A percentile compares a stretch with the other conserved stretches of the same genome.
These are phyloP conservation scores for Arthrocladium fulminans DNA, from an alignment of 2,329 filamentous ascomycete genomes.

Conservation along the genomic window DNA sequence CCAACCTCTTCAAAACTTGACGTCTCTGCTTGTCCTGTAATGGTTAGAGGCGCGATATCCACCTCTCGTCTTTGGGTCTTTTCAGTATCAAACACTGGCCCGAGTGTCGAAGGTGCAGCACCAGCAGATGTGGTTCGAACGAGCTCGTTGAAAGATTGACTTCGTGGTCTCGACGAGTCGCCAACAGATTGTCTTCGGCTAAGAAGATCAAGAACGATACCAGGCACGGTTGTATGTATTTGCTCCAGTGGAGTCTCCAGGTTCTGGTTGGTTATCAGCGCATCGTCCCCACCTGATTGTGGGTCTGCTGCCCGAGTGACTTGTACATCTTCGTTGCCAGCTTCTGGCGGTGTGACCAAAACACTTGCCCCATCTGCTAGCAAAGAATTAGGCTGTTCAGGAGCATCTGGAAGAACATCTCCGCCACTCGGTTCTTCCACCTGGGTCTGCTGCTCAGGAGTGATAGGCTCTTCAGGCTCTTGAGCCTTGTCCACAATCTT, in stretches of 20 bases:
- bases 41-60: not conserved
- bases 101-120: not conserved
- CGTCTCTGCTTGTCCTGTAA: not conserved
- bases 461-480: not conserved
- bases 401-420: no score
- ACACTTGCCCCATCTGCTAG: not conserved
- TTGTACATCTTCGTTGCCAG: not conserved
- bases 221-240: not conserved
- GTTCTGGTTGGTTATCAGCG: not conserved
- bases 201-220: conserved; percentile 4
- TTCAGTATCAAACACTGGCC: not conserved
- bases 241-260: not conserved
- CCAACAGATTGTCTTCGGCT: not conserved
- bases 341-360: not conserved
- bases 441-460: not conserved
- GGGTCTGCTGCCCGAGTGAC: not conserved
- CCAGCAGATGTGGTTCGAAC: not conserved
- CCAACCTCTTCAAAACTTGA: not conserved
- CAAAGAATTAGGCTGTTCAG: not conserved
- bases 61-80: not conserved
- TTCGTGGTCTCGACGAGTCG: not conserved
- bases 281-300: not conserved
- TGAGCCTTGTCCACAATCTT: not conserved
- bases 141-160: not conserved
- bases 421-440: not conserved